phyloP scores from a whole-genome alignment of 768 basidiomycete genomes.

The Sporobolomyces roseus region DNA sequence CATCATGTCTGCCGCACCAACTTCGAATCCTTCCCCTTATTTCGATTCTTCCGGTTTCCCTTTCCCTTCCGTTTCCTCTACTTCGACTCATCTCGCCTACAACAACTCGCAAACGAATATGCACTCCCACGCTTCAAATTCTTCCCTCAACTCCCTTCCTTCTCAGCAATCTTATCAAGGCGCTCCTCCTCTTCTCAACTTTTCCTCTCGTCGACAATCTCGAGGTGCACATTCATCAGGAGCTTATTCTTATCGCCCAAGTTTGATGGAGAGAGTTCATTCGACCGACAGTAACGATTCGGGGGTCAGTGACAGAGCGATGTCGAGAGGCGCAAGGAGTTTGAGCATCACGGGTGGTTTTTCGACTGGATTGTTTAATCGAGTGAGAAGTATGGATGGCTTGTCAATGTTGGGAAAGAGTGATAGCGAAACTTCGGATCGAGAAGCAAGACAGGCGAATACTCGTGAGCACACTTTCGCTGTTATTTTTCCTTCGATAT shows the following conservation, averaged over 20 bases:
- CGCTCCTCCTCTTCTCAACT: constrained; percentile 17
- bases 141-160: constrained; percentile 5
- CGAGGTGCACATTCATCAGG: constrained; percentile 1
- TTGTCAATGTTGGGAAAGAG: background rate
- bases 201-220: constrained; percentile 17
- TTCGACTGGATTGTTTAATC: constrained; percentile 1
- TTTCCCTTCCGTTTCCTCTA: constrained; percentile 15
- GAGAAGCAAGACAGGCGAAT: background rate
- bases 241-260: constrained; percentile 31
- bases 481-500: background rate
- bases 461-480: constrained; percentile 3
- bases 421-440: constrained; percentile 9
- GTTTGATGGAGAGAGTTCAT: constrained; percentile 23
- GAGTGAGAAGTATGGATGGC: background rate
- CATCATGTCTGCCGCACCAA: constrained; percentile 18
- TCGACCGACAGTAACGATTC: constrained; percentile 18
- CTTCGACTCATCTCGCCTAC: constrained; percentile 1
- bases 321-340: constrained; percentile 3
- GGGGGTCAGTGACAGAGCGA: background rate
- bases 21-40: background rate
- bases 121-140: background rate
- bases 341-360: constrained; percentile 6
- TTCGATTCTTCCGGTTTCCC: constrained; percentile 8
- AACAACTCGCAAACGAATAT: background rate
- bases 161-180: background rate